Conservation (phyloP, 805 yeast species). For the Kazachstania africana region DNA sequence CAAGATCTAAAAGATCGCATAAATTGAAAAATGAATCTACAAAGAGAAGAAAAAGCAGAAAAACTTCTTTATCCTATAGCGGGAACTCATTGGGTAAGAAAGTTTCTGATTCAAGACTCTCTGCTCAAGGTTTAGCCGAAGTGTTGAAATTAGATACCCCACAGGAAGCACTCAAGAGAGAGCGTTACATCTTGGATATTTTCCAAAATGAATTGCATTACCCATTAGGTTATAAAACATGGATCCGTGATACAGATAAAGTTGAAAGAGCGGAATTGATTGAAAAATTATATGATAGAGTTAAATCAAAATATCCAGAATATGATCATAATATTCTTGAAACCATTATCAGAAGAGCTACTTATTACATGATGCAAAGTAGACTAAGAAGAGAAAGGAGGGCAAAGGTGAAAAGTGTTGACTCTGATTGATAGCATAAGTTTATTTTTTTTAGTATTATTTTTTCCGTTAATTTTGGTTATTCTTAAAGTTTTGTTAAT, state of each 20-base stretch:
- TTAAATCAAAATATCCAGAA: constrained; percentile 36
- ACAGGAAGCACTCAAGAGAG: constrained; percentile 45
- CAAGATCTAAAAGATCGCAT: no score
- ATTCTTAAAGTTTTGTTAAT: background rate
- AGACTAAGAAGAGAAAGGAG: constrained; percentile 59
- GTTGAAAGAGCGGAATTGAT: constrained; percentile 42
- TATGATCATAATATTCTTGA: constrained; percentile 42
- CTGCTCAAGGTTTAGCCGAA: constrained; percentile 42
- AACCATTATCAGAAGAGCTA: constrained; percentile 67
- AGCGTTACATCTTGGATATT: constrained; percentile 39
- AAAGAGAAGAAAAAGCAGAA: no score
- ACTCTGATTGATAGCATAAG: no score
- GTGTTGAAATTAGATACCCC: constrained; percentile 38
- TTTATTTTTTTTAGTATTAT: no score
- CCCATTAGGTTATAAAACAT: constrained; percentile 65
- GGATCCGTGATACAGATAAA: constrained; percentile 70
- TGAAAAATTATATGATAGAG: constrained; percentile 34
- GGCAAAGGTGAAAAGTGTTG: constrained; percentile 27
- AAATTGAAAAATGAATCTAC: no score
- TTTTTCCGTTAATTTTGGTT: background rate
- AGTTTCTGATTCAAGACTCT: constrained; percentile 42
- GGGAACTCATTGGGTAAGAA: constrained; percentile 8
- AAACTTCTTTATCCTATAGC: no score
- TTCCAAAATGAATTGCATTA: constrained; percentile 52
- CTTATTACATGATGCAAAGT: constrained; percentile 72